Conservation (phyloP, 108 stramenopile species). For the Nitzschia palea region DNA sequence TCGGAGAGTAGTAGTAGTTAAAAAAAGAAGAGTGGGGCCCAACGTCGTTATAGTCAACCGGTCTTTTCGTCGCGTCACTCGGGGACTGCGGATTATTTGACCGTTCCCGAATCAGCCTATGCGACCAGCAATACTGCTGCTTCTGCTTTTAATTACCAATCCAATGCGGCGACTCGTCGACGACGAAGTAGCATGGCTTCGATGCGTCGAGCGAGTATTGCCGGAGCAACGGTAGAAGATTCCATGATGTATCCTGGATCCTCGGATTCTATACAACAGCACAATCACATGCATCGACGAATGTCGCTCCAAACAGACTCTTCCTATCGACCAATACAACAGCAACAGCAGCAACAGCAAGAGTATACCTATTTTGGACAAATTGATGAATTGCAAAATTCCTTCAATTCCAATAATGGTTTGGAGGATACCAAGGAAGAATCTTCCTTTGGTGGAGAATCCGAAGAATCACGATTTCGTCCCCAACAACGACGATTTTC, state of each 20-base stretch:
- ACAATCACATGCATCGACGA: not conserved
- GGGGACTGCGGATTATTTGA: not conserved
- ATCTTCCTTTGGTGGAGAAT: not conserved
- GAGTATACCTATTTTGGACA: too few relatives aligned
- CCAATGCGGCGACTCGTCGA: not conserved
- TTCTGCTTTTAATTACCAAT: not conserved
- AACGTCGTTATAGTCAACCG: not conserved
- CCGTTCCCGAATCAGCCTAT: conserved; percentile 2
- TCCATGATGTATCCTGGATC: not conserved
- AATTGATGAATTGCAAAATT: not conserved
- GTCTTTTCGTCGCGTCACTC: not conserved
- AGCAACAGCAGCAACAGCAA: too few relatives aligned
- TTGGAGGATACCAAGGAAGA: not conserved
- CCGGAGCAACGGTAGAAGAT: not conserved
- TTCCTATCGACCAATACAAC: not conserved
- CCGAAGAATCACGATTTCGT: not conserved
- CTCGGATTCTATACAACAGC: not conserved
- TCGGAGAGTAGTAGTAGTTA: too few relatives aligned
- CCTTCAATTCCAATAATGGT: not conserved
- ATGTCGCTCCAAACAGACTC: not conserved
- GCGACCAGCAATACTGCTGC: not conserved
- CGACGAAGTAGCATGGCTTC: not conserved
- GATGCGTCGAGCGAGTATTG: not conserved
- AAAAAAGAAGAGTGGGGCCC: not conserved
- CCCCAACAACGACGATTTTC: not conserved